These are phyloP conservation scores for Zoysia matrella DNA, from an alignment of 202 grass and related monocot species.

Conservation along the genomic window DNA sequence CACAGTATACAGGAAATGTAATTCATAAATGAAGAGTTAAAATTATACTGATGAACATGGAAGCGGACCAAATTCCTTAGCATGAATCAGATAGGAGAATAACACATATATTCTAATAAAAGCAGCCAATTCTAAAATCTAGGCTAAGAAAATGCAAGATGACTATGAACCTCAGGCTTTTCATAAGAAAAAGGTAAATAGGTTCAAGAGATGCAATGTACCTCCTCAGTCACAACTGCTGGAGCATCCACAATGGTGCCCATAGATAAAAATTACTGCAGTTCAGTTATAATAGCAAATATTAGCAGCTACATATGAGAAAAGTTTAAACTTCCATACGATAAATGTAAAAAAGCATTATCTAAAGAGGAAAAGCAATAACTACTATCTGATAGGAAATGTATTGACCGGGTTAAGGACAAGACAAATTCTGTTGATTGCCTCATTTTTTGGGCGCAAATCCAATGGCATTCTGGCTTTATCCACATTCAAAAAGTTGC, in stretches of 20 bases:
- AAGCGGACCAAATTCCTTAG: background rate
- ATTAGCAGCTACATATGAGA: background rate
- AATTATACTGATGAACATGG: conserved; percentile 14
- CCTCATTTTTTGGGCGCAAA: too few relatives aligned
- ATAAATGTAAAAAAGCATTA: background rate
- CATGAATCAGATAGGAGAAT: background rate
- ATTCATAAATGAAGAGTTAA: background rate
- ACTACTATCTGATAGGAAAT: conserved; percentile 9
- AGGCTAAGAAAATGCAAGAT: conserved; percentile 4
- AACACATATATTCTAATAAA: background rate
- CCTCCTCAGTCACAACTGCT: conserved; percentile 37
- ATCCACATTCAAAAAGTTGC: too few relatives aligned
- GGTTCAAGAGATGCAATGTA: conserved; percentile 18
- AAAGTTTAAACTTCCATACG: background rate
- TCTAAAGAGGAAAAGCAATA: background rate
- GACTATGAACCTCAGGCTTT: too few relatives aligned
- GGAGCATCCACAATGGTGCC: conserved; percentile 60
- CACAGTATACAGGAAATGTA: background rate
- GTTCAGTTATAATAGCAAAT: conserved; percentile 3
- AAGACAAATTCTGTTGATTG: background rate
- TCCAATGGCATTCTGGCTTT: too few relatives aligned
- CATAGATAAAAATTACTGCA: conserved; percentile 45
- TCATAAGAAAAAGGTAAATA: background rate
- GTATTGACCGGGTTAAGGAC: background rate
- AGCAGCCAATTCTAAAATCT: background rate